These are phyloP conservation scores for Stephanodiscus minutulus DNA, from an alignment of 108 stramenopile species.

Conservation along the genomic window DNA sequence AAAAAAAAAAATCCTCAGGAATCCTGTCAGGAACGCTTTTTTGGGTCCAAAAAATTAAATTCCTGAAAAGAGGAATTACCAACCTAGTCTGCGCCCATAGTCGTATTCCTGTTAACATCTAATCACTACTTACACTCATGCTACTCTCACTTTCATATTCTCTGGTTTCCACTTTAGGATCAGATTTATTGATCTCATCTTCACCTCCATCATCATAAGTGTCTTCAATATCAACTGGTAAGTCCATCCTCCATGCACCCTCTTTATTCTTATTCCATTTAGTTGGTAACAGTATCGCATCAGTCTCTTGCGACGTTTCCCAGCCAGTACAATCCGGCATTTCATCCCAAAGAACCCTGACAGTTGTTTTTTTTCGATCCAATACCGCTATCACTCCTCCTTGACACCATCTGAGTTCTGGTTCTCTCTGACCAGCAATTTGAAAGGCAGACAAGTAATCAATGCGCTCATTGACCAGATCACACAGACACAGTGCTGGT, in stretches of 20 bases:
- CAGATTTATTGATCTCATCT: neutral
- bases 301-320: neutral
- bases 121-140: no score
- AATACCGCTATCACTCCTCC: neutral
- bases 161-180: neutral
- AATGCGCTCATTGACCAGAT: neutral
- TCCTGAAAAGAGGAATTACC: no score
- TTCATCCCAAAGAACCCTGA: neutral
- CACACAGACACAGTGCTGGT: neutral
- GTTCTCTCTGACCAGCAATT: neutral
- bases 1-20: no score
- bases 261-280: constrained; percentile 7
- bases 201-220: neutral
- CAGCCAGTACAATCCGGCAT: neutral
- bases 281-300: neutral
- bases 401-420: constrained; percentile 4
- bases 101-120: no score
- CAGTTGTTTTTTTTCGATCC: neutral
- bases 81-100: no score
- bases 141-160: neutral
- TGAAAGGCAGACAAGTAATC: neutral
- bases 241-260: constrained; percentile 9
- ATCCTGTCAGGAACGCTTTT: no score
- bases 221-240: neutral
- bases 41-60: no score